These are phyloP conservation scores for Plicaturopsis crispa DNA, from an alignment of 768 basidiomycete species.

Conservation along the genomic window DNA sequence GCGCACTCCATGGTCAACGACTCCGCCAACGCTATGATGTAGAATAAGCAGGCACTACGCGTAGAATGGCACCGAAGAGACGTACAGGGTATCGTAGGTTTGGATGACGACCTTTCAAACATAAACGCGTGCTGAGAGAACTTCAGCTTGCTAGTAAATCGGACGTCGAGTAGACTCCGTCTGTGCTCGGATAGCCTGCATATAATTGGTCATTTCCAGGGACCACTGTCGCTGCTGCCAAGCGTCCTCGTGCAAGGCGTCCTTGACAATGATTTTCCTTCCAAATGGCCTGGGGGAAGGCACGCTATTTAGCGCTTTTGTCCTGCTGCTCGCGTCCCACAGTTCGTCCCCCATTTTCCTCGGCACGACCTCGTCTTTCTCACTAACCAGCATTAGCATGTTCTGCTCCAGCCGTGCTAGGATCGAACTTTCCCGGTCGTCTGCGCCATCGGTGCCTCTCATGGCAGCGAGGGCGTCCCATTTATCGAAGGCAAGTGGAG, in stretches of 20 bases:
- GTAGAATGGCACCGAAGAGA: too few relatives aligned
- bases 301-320: conserved; percentile 3
- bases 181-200: too few relatives aligned
- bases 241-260: conserved; percentile 31
- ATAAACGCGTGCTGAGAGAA: too few relatives aligned
- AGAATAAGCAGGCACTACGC: too few relatives aligned
- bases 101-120: too few relatives aligned
- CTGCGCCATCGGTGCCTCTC: neutral
- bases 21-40: too few relatives aligned
- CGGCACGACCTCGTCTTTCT: conserved; percentile 40
- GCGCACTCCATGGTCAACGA: too few relatives aligned
- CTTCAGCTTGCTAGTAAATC: too few relatives aligned
- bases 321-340: neutral
- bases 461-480: conserved; percentile 37
- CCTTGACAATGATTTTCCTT: conserved; percentile 20
- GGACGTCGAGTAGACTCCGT: too few relatives aligned
- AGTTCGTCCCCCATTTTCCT: conserved; percentile 25
- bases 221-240: conserved; percentile 23
- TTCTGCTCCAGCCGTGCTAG: conserved; percentile 12
- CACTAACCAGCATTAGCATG: conserved; percentile 30
- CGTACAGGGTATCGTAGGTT: too few relatives aligned
- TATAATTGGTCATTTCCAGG: conserved; percentile 12
- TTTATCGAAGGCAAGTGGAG: conserved; percentile 31
- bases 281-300: too few relatives aligned
- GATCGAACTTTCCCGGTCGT: conserved; percentile 4